These are phyloP conservation scores for Pseudozyma tsukubaensis DNA, from an alignment of 1,284 basidiomycete species.

Conservation along the genomic window DNA sequence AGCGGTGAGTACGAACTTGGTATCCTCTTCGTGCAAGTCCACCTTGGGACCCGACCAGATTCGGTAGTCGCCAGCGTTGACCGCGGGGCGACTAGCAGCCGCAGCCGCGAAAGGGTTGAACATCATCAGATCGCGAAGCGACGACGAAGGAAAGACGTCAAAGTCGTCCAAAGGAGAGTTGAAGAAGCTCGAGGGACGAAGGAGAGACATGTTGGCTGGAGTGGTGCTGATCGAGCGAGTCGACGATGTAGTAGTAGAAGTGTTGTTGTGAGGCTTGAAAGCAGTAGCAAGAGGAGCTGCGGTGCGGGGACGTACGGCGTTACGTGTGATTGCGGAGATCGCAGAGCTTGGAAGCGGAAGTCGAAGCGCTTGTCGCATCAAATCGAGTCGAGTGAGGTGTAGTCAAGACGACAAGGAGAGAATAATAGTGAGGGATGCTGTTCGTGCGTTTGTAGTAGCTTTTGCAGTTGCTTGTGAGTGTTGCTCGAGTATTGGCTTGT, in stretches of 20 bases:
- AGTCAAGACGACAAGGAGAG: background rate
- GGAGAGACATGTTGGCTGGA: conserved; percentile 37
- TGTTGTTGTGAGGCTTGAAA: conserved; percentile 11
- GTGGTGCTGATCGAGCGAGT: conserved; percentile 19
- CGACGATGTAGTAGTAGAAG: background rate
- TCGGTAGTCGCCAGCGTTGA: conserved; percentile 31
- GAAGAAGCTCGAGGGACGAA: conserved; percentile 42
- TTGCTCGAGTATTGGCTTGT: conserved; percentile 3
- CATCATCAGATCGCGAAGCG: conserved; percentile 31
- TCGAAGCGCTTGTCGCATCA: conserved; percentile 48
- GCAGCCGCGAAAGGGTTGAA: conserved; percentile 27
- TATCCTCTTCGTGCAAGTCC: conserved; percentile 50
- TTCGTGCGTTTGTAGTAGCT: background rate
- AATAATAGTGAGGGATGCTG: background rate
- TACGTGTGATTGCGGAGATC: conserved; percentile 33
- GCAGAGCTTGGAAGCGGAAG: conserved; percentile 36
- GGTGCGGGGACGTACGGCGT: conserved; percentile 24
- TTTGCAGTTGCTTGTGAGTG: background rate
- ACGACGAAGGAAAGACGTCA: conserved; percentile 38
- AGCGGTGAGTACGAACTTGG: conserved; percentile 44
- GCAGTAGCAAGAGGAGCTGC: conserved; percentile 6
- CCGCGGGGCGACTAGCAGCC: conserved; percentile 29
- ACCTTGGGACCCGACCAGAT: conserved; percentile 47
- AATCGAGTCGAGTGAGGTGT: conserved; percentile 2
- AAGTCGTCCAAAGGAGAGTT: conserved; percentile 44